phyloP scores from a whole-genome alignment of 352 stramenopile genomes.

The Phytophthora idaei region DNA sequence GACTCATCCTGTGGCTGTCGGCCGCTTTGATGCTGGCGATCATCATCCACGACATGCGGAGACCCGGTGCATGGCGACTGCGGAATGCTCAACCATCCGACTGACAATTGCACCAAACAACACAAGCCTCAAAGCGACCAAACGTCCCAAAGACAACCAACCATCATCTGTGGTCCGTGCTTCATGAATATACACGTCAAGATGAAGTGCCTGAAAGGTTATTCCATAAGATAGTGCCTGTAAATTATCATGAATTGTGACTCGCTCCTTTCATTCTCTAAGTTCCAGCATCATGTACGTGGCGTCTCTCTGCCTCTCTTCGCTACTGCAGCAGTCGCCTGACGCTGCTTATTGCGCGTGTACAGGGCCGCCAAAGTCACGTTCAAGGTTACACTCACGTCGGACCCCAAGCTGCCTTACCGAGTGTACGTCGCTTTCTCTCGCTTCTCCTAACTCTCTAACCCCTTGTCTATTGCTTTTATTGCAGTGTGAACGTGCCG shows the following conservation, averaged over 20 bases:
- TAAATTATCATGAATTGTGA: constrained; percentile 2
- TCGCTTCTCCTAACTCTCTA: background rate
- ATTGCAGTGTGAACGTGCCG: constrained; percentile 70
- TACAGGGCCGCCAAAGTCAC: constrained; percentile 76
- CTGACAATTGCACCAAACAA: background rate
- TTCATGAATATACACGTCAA: background rate
- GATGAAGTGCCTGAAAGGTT: constrained; percentile 4
- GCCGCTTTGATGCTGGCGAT: constrained; percentile 26
- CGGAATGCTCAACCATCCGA: constrained; percentile 6
- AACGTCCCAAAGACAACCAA: background rate
- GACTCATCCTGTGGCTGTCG: constrained; percentile 17
- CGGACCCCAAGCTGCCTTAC: constrained; percentile 87
- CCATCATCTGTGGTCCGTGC: no score
- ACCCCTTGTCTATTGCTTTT: background rate
- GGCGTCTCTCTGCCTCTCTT: background rate
- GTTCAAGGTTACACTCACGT: constrained; percentile 89
- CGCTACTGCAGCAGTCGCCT: background rate
- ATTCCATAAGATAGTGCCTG: constrained; percentile 11
- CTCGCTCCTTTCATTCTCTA: constrained; percentile 20
- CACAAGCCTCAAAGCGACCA: background rate
- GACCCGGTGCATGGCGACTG: constrained; percentile 12
- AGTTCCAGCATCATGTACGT: constrained; percentile 23
- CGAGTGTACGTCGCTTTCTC: constrained; percentile 51
- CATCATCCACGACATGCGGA: constrained; percentile 26
- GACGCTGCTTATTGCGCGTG: constrained; percentile 2